Evolutionary conservation across 345 rosid species (phyloP).

Genomic region (Lenwebbia sp.): DNA sequence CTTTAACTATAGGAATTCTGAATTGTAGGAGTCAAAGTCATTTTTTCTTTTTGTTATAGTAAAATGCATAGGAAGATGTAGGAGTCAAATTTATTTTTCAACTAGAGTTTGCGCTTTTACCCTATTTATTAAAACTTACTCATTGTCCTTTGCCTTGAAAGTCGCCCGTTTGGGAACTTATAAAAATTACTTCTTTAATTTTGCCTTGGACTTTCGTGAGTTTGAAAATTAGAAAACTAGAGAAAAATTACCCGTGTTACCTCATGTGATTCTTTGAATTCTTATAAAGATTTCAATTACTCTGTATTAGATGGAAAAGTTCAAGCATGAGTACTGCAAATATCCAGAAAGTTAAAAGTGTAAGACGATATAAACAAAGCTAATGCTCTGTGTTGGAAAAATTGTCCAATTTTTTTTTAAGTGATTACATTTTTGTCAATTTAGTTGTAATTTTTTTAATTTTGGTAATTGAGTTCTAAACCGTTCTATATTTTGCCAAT

Average conservation of each 20-base stretch:
- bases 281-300: too few species aligned
- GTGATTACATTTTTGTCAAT: too few species aligned
- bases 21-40: neutral
- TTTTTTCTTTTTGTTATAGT: neutral
- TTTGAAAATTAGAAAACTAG: neutral
- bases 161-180: neutral
- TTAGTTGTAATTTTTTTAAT: too few species aligned
- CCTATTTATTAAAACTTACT: fast-evolving
- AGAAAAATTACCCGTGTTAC: neutral
- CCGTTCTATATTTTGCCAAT: too few species aligned
- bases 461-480: too few species aligned
- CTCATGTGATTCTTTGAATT: neutral
- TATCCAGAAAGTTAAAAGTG: too few species aligned
- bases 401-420: too few species aligned
- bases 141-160: neutral
- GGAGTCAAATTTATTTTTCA: neutral
- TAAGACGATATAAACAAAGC: neutral
- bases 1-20: neutral
- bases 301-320: too few species aligned
- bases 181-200: neutral
- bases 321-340: too few species aligned
- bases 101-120: neutral
- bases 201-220: neutral
- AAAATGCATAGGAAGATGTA: neutral
- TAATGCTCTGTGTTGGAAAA: too few species aligned